Evolutionary conservation across 495 filamentous ascomycete species (phyloP), one percentile per base, ranked within the genome.

Genomic region (Xanthoparmelia taractica): DNA sequence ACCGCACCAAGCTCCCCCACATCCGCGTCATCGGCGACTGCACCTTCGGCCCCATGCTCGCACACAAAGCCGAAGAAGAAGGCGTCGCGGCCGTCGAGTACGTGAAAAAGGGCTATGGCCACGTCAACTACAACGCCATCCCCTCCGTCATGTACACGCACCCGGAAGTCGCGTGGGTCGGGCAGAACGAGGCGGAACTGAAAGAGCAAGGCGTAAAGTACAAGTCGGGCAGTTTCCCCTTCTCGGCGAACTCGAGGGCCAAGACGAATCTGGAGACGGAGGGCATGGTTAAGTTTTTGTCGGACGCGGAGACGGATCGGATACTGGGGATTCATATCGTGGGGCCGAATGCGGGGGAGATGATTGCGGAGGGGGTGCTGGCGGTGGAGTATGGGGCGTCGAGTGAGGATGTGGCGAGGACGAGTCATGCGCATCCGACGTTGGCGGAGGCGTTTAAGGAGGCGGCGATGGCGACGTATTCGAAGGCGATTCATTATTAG

Each of bases 141-240:
- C 94, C 94, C 66, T 90, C 88, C 54, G 94, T 98, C 77, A 98
- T 98, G 94, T 98, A 98, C 83, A 97, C 94, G 23, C 87, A 96
- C 80, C 94, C 94, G 59, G 94, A 98, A 75, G 94, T 97, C 65
- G 93, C 94, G 41, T 98, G 94, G 94, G 94, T 98, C 43, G 94
- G 94, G 58, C 91, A 96, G 82, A 96, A 88, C 74, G 95, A 98
- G 83, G 89, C 92, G 67, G 95, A 97, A 67, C 79, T 97, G 61
- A 96, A 97, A 85, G 85, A 85, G 65, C 81, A 88, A 56, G 90
- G 88, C 65, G 82, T 96, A 76, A 88, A 90, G 76, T 97, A 96
- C 85, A 88, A 87, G 69, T 78, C 89, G 72, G 94, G 94, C 74
- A 84, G 84, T 40, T 98, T 98, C 85, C 94, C 94, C 69, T 98